phyloP scores from a whole-genome alignment of 768 basidiomycete species.

The Tulasnella calospora region DNA sequence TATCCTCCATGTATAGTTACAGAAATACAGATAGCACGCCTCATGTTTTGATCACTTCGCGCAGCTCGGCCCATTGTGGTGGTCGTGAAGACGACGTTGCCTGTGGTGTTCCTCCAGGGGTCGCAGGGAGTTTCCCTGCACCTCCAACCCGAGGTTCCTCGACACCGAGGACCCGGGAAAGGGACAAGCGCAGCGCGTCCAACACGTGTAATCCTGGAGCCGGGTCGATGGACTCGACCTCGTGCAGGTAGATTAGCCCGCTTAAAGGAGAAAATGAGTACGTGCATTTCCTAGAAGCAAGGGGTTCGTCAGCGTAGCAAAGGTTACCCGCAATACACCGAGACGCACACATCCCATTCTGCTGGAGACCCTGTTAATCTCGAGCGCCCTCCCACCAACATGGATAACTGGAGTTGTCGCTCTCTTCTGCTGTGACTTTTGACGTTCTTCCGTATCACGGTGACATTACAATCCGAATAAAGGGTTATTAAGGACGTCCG shows the following conservation, averaged over 20 bases:
- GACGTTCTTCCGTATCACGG: conserved; percentile 47
- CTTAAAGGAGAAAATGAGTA: conserved; percentile 66
- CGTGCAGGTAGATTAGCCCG: conserved; percentile 60
- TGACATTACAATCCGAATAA: conserved; percentile 60
- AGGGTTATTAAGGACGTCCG: conserved; percentile 71
- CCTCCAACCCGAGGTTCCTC: conserved; percentile 6
- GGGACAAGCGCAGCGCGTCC: conserved; percentile 23
- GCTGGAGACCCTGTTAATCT: conserved; percentile 57
- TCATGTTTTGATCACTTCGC: conserved; percentile 10
- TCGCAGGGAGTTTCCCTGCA: not conserved
- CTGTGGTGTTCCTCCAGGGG: conserved; percentile 6
- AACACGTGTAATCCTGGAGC: conserved; percentile 51
- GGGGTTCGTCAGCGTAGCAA: not conserved
- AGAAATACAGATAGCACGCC: not conserved
- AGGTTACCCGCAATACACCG: conserved; percentile 32
- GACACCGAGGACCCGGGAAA: conserved; percentile 23
- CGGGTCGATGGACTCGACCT: conserved; percentile 70
- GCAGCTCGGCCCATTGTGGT: not conserved
- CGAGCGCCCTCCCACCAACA: conserved; percentile 53
- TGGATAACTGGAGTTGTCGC: conserved; percentile 44
- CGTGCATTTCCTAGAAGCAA: conserved; percentile 52
- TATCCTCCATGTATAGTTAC: not conserved
- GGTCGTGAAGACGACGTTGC: not conserved
- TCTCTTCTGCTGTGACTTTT: conserved; percentile 28
- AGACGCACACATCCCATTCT: conserved; percentile 65